Percentiles rank a stretch among this genome's conserved stretches.
Conservation (phyloP, 169 alveolate species). For the Eimeria sp. region DNA sequence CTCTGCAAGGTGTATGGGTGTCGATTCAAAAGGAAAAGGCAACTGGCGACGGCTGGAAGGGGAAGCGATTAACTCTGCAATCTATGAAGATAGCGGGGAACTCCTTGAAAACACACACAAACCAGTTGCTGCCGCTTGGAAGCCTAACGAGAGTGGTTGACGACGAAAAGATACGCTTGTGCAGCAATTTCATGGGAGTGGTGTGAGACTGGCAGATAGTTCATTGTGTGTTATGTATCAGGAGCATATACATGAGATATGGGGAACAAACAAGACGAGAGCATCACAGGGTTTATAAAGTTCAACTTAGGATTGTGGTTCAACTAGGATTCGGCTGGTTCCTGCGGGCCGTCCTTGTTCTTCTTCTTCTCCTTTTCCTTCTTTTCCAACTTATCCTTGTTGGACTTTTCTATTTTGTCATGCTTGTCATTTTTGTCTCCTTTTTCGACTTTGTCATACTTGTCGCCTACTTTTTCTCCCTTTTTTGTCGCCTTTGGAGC, state of each 20-base stretch:
- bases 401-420: not conserved
- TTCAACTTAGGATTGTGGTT: not conserved
- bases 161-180: not conserved
- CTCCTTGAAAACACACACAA: not conserved
- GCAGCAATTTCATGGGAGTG: not conserved
- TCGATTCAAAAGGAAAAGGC: not conserved
- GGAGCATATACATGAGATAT: not conserved
- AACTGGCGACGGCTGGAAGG: not conserved
- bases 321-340: not conserved
- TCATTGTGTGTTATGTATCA: not conserved
- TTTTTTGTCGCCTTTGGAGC: not conserved
- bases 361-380: slow-evolving; percentile 41
- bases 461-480: not conserved
- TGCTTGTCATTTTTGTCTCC: not conserved
- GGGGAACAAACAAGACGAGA: not conserved
- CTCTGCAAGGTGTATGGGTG: too few species aligned
- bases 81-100: not conserved
- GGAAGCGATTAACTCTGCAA: not conserved
- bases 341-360: not conserved
- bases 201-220: not conserved
- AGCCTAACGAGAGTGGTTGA: too few species aligned
- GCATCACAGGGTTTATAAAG: not conserved
- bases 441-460: not conserved
- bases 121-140: too few species aligned
- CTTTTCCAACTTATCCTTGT: slow-evolving; percentile 26